Base-by-base conservation (phyloP, 371 early-diverging fungal species). In the Mortierella sp. region DNA sequence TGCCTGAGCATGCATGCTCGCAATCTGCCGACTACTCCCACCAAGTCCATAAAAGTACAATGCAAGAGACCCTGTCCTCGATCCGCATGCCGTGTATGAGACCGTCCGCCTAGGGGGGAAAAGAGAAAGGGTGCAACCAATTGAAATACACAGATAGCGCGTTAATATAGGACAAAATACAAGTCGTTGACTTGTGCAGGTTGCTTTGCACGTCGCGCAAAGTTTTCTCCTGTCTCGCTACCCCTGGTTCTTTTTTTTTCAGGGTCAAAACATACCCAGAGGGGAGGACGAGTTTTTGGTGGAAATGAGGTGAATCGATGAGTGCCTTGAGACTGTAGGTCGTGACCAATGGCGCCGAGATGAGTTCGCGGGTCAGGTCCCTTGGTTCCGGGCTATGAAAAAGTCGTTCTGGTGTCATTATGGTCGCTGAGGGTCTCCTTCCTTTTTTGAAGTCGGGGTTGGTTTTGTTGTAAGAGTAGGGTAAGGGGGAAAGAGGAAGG, bases 31-130 rank as follows among this genome's bases (percentile, higher is more conserved):
- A 53, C 78, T 64, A 29, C 78, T 77, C 11, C 83, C 83, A 9
- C 83, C 83, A 6, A 82, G 69, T 7, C 83, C 83, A 13, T 82
- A 82, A 61, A 77, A 82, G 37, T 75, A 82, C 24, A 82, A 50
- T 6, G 78, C 67, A 5, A 68, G 78, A 0, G 45, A 68, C 0
- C 83, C 83, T 61, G 78, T 71, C 70, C 41, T 82, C 26, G 83
- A 77, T 11, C 83, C 83, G 40, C 83, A 82, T 3, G 67, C 70
- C 31, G 79, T 52, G 40, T 72, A 82, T 2, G 83, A 82, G 24
- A 78, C 76, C 0, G 78, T 69, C 48, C 83, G 64, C 53, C 83
- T 82, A 55, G 8, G 9, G 40, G 1, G 5, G 66, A 6, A 16
- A 13, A 66, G 11, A n/a, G 14, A 47, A 24, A 45, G 22, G 9